Conservation (phyloP, 2,329 filamentous ascomycete genomes). For the Triangularia setosa region DNA sequence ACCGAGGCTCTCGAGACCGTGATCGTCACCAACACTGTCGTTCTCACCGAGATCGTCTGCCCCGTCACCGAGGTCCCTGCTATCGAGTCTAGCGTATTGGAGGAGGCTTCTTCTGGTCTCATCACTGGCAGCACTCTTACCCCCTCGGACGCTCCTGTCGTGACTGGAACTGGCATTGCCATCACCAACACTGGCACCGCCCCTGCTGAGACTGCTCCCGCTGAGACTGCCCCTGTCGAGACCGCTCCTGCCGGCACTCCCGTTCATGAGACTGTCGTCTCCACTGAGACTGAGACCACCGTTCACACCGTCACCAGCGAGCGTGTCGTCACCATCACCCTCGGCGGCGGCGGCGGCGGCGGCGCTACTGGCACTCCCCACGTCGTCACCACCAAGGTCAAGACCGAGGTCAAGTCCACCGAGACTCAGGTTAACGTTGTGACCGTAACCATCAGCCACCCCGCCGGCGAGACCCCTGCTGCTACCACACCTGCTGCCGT, state of each 20-base stretch:
- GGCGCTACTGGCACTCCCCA: conserved; percentile 15
- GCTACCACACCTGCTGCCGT: conserved; percentile 2
- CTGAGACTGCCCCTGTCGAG: conserved; percentile 20
- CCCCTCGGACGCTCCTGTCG: conserved; percentile 31
- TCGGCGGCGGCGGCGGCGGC: conserved; percentile 22
- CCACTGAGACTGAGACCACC: conserved; percentile 20
- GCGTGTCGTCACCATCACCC: conserved; percentile 27
- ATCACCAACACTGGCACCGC: conserved; percentile 25
- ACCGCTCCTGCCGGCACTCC: conserved; percentile 38
- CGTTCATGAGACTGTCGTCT: conserved; percentile 11
- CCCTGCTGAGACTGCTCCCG: conserved; percentile 25
- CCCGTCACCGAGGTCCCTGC: conserved; percentile 38
- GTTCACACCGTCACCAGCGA: conserved; percentile 22
- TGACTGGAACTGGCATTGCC: not conserved
- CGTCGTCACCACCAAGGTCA: conserved; percentile 27
- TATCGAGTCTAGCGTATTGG: conserved; percentile 37
- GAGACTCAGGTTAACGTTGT: conserved; percentile 25
- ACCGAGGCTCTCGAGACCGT: conserved; percentile 29
- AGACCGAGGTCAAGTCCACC: conserved; percentile 24
- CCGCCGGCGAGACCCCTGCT: conserved; percentile 4
- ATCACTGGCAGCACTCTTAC: conserved; percentile 39
- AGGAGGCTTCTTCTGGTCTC: conserved; percentile 30
- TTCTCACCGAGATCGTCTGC: conserved; percentile 40
- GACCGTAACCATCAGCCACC: conserved; percentile 13
- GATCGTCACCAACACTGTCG: conserved; percentile 37